Percentiles rank a stretch among this genome's conserved stretches.
Conservation (phyloP, 1,284 basidiomycete genomes). For the Meira nashicola region DNA sequence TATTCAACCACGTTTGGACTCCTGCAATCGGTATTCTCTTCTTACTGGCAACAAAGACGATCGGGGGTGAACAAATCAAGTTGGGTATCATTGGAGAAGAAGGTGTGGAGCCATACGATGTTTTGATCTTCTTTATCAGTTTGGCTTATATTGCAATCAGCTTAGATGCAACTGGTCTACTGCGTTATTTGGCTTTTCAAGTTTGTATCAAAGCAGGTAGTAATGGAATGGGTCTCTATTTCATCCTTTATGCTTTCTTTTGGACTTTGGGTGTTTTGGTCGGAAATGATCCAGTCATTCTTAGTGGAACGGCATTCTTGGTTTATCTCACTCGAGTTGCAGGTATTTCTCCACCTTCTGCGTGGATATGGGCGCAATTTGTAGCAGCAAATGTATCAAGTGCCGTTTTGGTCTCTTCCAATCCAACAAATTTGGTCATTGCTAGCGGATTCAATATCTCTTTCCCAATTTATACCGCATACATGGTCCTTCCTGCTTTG, state of each 20-base stretch:
- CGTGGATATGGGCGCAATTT: constrained; percentile 69
- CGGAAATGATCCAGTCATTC: constrained; percentile 65
- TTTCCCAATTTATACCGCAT: constrained; percentile 47
- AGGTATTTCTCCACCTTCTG: constrained; percentile 61
- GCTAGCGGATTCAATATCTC: constrained; percentile 46
- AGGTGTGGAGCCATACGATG: constrained; percentile 83
- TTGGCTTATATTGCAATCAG: constrained; percentile 92
- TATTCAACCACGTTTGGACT: constrained; percentile 35
- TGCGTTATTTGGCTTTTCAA: constrained; percentile 80
- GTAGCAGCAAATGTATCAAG: constrained; percentile 69
- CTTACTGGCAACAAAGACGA: constrained; percentile 69
- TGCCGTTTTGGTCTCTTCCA: constrained; percentile 54
- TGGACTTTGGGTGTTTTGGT: constrained; percentile 72
- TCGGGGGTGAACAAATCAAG: constrained; percentile 64
- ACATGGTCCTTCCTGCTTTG: constrained; percentile 46
- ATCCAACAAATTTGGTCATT: constrained; percentile 55
- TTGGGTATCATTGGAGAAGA: constrained; percentile 67
- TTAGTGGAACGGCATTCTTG: constrained; percentile 71
- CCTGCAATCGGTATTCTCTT: constrained; percentile 75
- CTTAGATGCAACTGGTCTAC: constrained; percentile 79
- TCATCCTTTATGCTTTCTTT: constrained; percentile 75
- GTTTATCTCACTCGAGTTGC: constrained; percentile 76
- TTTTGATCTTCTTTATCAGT: constrained; percentile 84
- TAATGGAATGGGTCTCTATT: constrained; percentile 59
- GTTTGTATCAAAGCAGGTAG: constrained; percentile 58